phyloP scores from a whole-genome alignment of 768 basidiomycete species.

The Crepidotus variabilis region DNA sequence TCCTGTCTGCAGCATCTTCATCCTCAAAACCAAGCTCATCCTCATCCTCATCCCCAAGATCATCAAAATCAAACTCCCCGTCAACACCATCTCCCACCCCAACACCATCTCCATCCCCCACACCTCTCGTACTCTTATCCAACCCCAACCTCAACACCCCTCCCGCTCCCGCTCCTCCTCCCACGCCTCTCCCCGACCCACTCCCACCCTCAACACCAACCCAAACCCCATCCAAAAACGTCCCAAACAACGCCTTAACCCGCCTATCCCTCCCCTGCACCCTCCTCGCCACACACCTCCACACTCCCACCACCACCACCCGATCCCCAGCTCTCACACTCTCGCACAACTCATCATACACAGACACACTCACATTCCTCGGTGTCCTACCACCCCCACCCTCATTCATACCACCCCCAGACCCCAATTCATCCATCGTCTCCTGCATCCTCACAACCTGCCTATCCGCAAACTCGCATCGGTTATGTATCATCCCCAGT shows the following conservation, averaged over 20 bases:
- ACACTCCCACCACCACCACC: constrained; percentile 87
- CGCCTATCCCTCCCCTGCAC: constrained; percentile 89
- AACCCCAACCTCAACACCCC: constrained; percentile 62
- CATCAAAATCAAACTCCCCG: constrained; percentile 33
- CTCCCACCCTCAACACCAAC: constrained; percentile 46
- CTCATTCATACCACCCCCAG: not conserved
- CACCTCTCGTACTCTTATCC: not conserved
- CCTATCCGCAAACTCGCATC: constrained; percentile 93
- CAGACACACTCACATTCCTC: constrained; percentile 93
- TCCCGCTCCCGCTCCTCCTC: constrained; percentile 74
- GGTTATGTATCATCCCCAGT: constrained; percentile 95
- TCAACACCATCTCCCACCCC: constrained; percentile 65
- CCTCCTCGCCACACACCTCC: constrained; percentile 92
- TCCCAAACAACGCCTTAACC: constrained; percentile 96
- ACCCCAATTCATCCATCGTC: constrained; percentile 84
- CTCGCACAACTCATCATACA: constrained; percentile 98
- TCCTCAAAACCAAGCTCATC: constrained; percentile 34
- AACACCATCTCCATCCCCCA: constrained; percentile 40
- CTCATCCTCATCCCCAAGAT: constrained; percentile 67
- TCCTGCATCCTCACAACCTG: constrained; percentile 96
- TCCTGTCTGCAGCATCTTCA: constrained; percentile 28
- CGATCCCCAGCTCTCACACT: constrained; percentile 95
- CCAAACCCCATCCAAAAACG: constrained; percentile 94
- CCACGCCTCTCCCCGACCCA: constrained; percentile 52
- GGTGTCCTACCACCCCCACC: constrained; percentile 94